phyloP scores from a whole-genome alignment of 2,329 filamentous ascomycete species.

The Blumeriella jaapii region DNA sequence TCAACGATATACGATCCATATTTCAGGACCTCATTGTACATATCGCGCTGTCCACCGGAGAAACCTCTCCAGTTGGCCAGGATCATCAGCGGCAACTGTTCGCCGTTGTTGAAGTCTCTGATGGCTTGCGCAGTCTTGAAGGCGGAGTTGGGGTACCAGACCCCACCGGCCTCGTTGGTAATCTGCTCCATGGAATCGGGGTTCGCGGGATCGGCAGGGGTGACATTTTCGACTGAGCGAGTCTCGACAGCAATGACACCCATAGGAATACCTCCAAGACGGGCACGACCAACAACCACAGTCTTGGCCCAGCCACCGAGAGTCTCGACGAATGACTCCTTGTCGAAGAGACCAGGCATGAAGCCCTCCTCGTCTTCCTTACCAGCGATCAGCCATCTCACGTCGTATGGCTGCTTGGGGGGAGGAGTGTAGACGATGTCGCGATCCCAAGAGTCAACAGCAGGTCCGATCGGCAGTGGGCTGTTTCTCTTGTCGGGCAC shows the following conservation, averaged over 20 bases:
- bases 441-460: constrained; percentile 81
- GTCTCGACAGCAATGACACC: constrained; percentile 98
- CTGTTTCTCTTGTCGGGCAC: constrained; percentile 91
- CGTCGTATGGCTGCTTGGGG: constrained; percentile 75
- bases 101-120: constrained; percentile 97
- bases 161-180: constrained; percentile 87
- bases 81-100: constrained; percentile 97
- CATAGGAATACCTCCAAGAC: constrained; percentile 92
- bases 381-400: constrained; percentile 85
- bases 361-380: constrained; percentile 72
- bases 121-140: constrained; percentile 99
- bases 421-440: constrained; percentile 74
- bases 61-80: constrained; percentile 99
- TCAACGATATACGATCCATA: constrained; percentile 99
- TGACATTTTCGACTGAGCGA: constrained; percentile 91
- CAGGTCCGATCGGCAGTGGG: constrained; percentile 84
- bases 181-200: constrained; percentile 97
- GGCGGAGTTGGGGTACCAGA: constrained; percentile 99
- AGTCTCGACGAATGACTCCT: constrained; percentile 90
- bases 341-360: constrained; percentile 87
- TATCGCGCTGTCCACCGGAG: constrained; percentile 97
- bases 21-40: constrained; percentile 99
- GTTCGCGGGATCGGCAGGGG: constrained; percentile 92
- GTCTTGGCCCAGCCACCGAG: constrained; percentile 96
- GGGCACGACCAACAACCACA: constrained; percentile 91